phyloP scores from a whole-genome alignment of 139 green algal species.

The Chlorella sp. region DNA sequence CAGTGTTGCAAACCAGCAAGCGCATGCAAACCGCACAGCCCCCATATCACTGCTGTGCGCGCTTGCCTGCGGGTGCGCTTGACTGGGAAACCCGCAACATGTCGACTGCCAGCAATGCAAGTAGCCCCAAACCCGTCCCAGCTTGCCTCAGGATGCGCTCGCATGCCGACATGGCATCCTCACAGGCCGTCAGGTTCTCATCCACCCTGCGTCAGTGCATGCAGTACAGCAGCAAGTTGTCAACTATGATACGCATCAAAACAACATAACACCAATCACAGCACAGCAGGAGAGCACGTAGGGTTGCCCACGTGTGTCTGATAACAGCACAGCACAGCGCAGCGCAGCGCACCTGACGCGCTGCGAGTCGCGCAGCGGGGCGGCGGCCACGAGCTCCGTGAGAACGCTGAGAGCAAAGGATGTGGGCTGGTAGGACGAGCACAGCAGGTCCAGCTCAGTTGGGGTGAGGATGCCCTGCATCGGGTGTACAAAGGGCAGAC shows the following conservation, averaged over 20 bases:
- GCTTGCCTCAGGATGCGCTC: constrained; percentile 53
- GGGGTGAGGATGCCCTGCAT: constrained; percentile 27
- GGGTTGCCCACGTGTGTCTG: too few species aligned
- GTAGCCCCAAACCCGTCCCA: too few species aligned
- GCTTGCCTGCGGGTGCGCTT: too few species aligned
- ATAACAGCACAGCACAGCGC: background rate
- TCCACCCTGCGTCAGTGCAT: background rate
- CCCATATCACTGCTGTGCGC: too few species aligned
- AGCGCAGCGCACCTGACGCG: background rate
- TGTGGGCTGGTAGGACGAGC: constrained; percentile 36
- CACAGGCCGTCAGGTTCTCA: constrained; percentile 2
- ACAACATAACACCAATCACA: too few species aligned
- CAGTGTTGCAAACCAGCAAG: too few species aligned
- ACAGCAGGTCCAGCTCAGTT: constrained; percentile 30
- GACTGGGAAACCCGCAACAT: too few species aligned
- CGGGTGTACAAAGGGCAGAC: background rate
- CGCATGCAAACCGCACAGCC: too few species aligned
- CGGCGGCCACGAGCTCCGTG: constrained; percentile 6
- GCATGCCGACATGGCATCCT: constrained; percentile 39
- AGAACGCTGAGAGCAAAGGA: constrained; percentile 45
- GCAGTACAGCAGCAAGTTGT: too few species aligned
- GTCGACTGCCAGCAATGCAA: too few species aligned
- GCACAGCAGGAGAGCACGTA: too few species aligned
- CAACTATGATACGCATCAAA: too few species aligned
- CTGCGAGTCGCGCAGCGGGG: constrained; percentile 4